Conservation (phyloP, 2,329 filamentous ascomycete species). For the Aureobasidium melanogenum region DNA sequence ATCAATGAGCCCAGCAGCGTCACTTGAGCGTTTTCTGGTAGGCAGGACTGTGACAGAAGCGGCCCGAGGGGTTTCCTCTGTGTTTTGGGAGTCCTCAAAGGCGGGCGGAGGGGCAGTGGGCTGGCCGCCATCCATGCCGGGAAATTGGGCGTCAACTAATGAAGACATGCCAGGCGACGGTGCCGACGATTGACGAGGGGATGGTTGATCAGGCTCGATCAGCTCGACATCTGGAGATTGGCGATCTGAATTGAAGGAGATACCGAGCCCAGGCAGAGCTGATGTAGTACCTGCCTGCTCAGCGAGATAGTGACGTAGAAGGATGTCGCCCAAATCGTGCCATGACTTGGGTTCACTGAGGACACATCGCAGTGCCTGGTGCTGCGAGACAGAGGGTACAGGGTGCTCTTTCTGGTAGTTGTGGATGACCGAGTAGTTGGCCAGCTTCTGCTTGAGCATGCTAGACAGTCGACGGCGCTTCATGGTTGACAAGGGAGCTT, state of each 20-base stretch:
- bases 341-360: constrained; percentile 23
- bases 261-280: constrained; percentile 16
- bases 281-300: constrained; percentile 21
- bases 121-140: constrained; percentile 22
- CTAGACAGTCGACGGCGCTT: constrained; percentile 43
- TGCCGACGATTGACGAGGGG: neutral
- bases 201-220: neutral
- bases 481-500: constrained; percentile 41
- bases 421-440: constrained; percentile 43
- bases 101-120: constrained; percentile 19
- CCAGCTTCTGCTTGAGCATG: constrained; percentile 44
- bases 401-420: neutral
- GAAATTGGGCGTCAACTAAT: constrained; percentile 21
- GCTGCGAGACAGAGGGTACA: neutral
- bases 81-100: neutral
- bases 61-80: neutral
- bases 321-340: constrained; percentile 24
- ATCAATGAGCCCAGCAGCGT: constrained; percentile 51
- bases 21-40: constrained; percentile 52
- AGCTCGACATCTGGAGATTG: neutral
- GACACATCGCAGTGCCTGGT: constrained; percentile 12
- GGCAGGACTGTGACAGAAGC: constrained; percentile 24
- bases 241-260: constrained; percentile 20
- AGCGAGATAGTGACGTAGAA: constrained; percentile 21
- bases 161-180: neutral